A percentile compares a stretch with the other conserved stretches of the same genome.
phyloP scores from a whole-genome alignment of 1,284 basidiomycete genomes.

The Coriolopsis trogii region DNA sequence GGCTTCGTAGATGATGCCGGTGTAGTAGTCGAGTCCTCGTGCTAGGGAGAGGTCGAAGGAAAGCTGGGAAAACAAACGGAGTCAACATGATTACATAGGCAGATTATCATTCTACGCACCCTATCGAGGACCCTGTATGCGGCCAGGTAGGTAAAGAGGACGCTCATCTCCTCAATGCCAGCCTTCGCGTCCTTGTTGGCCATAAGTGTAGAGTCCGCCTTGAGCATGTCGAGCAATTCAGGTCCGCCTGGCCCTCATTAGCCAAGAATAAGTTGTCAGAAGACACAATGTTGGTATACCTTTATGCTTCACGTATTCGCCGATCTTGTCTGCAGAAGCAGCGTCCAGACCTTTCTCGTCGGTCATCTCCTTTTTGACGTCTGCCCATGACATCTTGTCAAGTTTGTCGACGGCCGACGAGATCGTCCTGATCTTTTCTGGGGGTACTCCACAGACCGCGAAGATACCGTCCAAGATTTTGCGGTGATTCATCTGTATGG shows the following conservation, averaged over 20 bases:
- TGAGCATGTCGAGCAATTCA: conserved; percentile 79
- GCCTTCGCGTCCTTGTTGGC: conserved; percentile 78
- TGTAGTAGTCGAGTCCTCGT: conserved; percentile 97
- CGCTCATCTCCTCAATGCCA: conserved; percentile 90
- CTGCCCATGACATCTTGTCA: conserved; percentile 94
- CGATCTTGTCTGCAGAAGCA: conserved; percentile 91
- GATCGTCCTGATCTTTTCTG: conserved; percentile 91
- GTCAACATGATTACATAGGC: neutral
- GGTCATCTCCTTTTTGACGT: conserved; percentile 96
- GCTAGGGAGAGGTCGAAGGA: conserved; percentile 97
- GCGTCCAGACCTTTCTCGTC: conserved; percentile 91
- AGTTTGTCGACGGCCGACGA: conserved; percentile 98
- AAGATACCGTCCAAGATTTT: conserved; percentile 99
- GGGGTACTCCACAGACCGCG: conserved; percentile 93
- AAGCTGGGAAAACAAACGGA: conserved; percentile 53
- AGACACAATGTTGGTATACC: conserved; percentile 48
- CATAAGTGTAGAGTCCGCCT: conserved; percentile 67
- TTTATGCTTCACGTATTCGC: conserved; percentile 95
- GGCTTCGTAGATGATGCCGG: conserved; percentile 98
- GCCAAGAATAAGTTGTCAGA: too few species aligned
- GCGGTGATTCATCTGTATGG: conserved; percentile 90
- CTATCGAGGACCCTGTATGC: conserved; percentile 84
- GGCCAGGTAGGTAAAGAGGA: conserved; percentile 84
- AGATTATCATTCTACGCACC: conserved; percentile 43
- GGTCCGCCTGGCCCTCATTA: conserved; percentile 61